These are phyloP conservation scores for Xylaria castorea DNA, from an alignment of 495 filamentous ascomycete species.

Conservation along the genomic window DNA sequence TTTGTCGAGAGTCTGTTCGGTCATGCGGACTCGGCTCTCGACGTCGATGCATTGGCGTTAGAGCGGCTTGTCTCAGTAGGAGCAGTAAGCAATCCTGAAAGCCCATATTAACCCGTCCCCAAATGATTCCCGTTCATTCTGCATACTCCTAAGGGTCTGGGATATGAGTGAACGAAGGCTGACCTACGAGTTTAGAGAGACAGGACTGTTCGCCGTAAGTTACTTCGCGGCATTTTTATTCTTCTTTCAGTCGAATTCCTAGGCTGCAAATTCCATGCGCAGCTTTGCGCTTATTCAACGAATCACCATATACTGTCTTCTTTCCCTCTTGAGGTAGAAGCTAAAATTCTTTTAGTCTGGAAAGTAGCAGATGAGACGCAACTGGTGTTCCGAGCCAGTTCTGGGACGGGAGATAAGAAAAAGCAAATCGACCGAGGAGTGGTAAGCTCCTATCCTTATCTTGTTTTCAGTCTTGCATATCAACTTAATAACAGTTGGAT, in stretches of 20 bases:
- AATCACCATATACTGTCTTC: neutral
- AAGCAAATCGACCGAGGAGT: constrained; percentile 36
- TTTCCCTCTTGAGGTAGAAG: neutral
- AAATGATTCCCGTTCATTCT: neutral
- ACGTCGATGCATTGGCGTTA: constrained; percentile 78
- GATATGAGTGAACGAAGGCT: neutral
- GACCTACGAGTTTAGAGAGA: constrained; percentile 61
- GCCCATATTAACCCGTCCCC: neutral
- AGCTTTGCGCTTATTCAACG: neutral
- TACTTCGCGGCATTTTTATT: neutral
- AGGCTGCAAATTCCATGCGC: too few relatives aligned
- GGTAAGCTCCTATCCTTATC: constrained; percentile 9
- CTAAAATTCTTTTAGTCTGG: constrained; percentile 62
- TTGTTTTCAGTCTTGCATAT: neutral
- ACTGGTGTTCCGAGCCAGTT: constrained; percentile 88
- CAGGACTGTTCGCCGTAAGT: constrained; percentile 73
- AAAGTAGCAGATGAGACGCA: constrained; percentile 96
- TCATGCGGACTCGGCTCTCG: constrained; percentile 88
- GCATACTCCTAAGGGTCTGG: neutral
- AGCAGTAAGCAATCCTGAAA: constrained; percentile 37
- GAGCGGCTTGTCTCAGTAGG: constrained; percentile 93
- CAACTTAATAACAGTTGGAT: neutral
- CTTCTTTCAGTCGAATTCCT: neutral
- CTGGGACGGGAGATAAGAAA: constrained; percentile 64
- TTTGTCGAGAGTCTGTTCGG: constrained; percentile 97